A percentile compares a stretch with the other conserved stretches of the same genome.
These are phyloP conservation scores for Fraxinus ornus DNA, from an alignment of 305 asterid species.

Conservation along the genomic window DNA sequence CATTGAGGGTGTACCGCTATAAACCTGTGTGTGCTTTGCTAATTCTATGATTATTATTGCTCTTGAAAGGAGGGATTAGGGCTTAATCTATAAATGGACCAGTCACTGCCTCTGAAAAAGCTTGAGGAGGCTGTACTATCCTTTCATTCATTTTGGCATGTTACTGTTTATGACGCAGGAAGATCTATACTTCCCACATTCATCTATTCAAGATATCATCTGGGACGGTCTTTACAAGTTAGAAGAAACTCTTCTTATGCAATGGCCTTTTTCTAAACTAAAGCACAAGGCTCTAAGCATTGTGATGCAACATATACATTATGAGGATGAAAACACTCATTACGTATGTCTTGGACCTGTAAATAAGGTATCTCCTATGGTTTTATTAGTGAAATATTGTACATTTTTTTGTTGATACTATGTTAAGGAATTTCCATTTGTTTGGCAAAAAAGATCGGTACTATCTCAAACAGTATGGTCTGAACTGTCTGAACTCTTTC, in stretches of 20 bases:
- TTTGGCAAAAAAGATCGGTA: background rate
- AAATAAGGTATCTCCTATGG: conserved; percentile 37
- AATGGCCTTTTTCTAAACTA: conserved; percentile 30
- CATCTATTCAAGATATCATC: conserved; percentile 42
- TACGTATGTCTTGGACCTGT: conserved; percentile 57
- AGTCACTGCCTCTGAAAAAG: background rate
- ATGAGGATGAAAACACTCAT: conserved; percentile 52
- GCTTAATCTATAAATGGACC: background rate
- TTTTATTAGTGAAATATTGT: background rate
- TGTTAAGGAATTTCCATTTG: background rate
- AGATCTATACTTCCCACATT: conserved; percentile 56
- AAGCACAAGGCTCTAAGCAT: conserved; percentile 41
- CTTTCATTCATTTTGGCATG: background rate
- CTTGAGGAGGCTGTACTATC: background rate
- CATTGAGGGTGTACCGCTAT: background rate
- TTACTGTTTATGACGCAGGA: conserved; percentile 32
- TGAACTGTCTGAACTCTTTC: background rate
- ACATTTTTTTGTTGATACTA: background rate
- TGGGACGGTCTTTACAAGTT: conserved; percentile 45
- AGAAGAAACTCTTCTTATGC: conserved; percentile 51
- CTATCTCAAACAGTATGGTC: background rate
- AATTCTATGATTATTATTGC: background rate
- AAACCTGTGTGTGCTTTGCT: background rate
- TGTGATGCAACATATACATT: conserved; percentile 36
- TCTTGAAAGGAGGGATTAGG: background rate